Evolutionary conservation across 257 asterid species (phyloP).

Genomic region (Forsythia viridissima): DNA sequence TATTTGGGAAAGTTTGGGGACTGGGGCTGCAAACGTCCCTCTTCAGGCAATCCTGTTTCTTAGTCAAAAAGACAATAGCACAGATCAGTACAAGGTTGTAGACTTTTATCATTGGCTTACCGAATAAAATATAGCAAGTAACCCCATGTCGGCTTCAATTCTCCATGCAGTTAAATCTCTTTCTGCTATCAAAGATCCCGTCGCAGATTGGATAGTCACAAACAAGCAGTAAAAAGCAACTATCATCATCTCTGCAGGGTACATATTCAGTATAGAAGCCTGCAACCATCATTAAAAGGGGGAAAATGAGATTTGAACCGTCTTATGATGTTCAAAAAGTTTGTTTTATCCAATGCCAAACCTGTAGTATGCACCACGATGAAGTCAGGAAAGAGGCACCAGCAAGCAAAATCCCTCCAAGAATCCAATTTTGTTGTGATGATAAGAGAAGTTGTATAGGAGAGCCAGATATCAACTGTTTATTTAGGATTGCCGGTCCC

Average conservation of each 20-base stretch:
- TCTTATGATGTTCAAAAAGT: background rate
- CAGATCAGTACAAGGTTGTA: background rate
- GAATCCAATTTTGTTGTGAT: constrained; percentile 41
- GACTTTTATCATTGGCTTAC: constrained; percentile 35
- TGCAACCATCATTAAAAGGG: constrained; percentile 14
- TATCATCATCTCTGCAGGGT: constrained; percentile 52
- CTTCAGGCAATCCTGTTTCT: background rate
- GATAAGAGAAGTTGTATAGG: constrained; percentile 25
- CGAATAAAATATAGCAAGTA: constrained; percentile 42
- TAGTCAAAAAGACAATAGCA: background rate
- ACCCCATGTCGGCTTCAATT: constrained; percentile 41
- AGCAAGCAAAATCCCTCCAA: constrained; percentile 53
- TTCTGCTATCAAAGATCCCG: constrained; percentile 48
- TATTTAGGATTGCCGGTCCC: constrained; percentile 49
- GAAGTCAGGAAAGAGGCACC: constrained; percentile 41
- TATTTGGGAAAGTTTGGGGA: background rate
- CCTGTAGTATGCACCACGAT: constrained; percentile 61
- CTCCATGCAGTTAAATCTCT: constrained; percentile 47
- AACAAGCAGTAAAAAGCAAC: constrained; percentile 47
- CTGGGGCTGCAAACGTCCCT: background rate
- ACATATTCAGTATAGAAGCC: constrained; percentile 56
- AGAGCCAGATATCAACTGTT: constrained; percentile 24
- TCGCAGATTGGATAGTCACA: constrained; percentile 45
- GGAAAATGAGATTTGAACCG: background rate
- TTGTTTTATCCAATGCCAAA: constrained; percentile 10